Conservation (phyloP, 208 protist genomes). For the Naegleria fowleri region DNA sequence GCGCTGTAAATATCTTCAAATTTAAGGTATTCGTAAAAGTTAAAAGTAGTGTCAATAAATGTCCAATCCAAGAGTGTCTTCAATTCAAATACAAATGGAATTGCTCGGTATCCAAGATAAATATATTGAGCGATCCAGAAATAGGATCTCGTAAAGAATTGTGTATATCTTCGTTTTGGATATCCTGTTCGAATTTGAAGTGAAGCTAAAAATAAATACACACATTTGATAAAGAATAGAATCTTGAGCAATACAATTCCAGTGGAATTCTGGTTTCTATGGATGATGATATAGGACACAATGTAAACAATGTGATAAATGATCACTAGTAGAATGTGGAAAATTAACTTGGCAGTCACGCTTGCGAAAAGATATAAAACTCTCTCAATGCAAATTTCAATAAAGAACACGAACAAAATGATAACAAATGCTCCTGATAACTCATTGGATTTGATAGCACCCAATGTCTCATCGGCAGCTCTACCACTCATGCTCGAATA, state of each 20-base stretch:
- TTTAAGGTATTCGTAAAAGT: constrained; percentile 64
- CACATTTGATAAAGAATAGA: constrained; percentile 55
- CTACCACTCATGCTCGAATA: background rate
- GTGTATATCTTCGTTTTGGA: constrained; percentile 53
- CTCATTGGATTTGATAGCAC: constrained; percentile 57
- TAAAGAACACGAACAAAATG: constrained; percentile 53
- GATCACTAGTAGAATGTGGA: constrained; percentile 38
- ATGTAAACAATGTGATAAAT: constrained; percentile 27
- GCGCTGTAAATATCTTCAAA: constrained; percentile 51
- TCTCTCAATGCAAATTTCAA: constrained; percentile 61
- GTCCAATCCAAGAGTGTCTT: constrained; percentile 68
- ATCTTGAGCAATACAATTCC: constrained; percentile 40
- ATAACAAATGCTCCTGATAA: constrained; percentile 63
- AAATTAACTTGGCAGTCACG: constrained; percentile 52
- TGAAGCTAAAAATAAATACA: constrained; percentile 47
- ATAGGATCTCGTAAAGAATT: constrained; percentile 53
- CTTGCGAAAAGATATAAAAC: constrained; percentile 57
- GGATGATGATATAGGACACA: constrained; percentile 53
- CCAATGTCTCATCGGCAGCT: background rate
- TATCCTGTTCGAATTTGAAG: constrained; percentile 61
- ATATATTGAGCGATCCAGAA: constrained; percentile 41
- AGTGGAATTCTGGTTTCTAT: constrained; percentile 32
- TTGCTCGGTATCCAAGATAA: constrained; percentile 52
- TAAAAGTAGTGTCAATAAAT: constrained; percentile 57
- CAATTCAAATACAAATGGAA: constrained; percentile 71